Evolutionary conservation across 1,139 yeast species (phyloP), one percentile per base, ranked within the genome.

Genomic region (Hemisphaericaspora subhashii): DNA sequence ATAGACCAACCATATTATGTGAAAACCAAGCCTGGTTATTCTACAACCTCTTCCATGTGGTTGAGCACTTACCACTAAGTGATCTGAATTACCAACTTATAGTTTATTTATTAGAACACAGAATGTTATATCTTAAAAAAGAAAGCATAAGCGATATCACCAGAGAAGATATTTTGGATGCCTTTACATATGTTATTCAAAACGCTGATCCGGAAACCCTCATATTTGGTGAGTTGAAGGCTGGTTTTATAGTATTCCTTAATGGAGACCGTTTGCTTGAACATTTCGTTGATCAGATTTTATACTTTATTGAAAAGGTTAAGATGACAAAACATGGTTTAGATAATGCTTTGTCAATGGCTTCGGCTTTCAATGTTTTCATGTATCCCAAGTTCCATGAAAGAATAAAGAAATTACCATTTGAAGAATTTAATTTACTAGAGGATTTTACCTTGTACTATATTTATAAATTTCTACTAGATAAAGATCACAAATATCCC

Each of bases 311-410:
- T 14, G 20, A 29, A 7, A 15, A 5, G 10, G 16, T 12, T 9
- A 15, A 22, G 8, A n/a, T n/a, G n/a, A n/a, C n/a, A n/a, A n/a
- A n/a, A n/a, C n/a, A n/a, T n/a, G 24, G 12, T 12, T 18, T 28
- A 12, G 18, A 23, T 16, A 20, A 14, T 13, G 37, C 42, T 3
- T 21, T 43, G 4, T 26, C 44, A 9, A 35, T 40, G 20, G 33
- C 41, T 10, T 35, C 34, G 36, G 42, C 42, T 12, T 43, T 18
- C 21, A 40, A 41, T 23, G 10, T 13, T 11, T 36, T 36, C 15
- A 38, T 18, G n/a, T 38, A 35, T 27, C 42, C 40, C 3, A 8
- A 11, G 2, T 2, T 15, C 2, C 31, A 27, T 15, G 31, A 15
- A 7, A 15, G 11, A 27, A 6, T 27, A 5, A 2, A n/a, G 8